These are phyloP conservation scores for Podospora appendiculata DNA, from an alignment of 495 filamentous ascomycete genomes.

Conservation along the genomic window DNA sequence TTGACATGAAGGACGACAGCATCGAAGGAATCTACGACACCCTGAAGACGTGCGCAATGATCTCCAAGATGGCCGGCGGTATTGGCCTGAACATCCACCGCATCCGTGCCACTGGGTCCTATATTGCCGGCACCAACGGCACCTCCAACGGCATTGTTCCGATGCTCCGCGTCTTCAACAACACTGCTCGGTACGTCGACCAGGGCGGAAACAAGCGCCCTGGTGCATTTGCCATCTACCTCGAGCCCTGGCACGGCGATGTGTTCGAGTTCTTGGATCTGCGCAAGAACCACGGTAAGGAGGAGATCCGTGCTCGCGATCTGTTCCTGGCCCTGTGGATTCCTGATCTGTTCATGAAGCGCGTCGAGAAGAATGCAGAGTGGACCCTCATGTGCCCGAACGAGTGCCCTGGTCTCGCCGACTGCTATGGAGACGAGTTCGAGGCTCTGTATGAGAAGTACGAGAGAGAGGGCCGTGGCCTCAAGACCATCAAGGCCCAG, in stretches of 20 bases:
- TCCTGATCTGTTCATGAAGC: conserved; percentile 98
- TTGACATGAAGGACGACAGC: conserved; percentile 98
- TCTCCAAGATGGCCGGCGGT: conserved; percentile 97
- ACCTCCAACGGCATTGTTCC: conserved; percentile 96
- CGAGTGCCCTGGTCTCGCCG: conserved; percentile 88
- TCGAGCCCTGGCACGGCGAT: conserved; percentile 99
- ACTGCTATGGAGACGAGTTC: conserved; percentile 96
- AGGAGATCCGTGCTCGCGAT: conserved; percentile 93
- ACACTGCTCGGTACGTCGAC: conserved; percentile 96
- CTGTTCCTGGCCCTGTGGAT: conserved; percentile 98
- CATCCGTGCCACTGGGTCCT: conserved; percentile 93
- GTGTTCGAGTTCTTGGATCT: conserved; percentile 96
- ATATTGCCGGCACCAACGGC: conserved; percentile 95
- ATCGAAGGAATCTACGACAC: conserved; percentile 99
- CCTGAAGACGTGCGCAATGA: conserved; percentile 97
- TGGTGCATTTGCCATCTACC: conserved; percentile 96
- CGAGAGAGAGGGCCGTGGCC: conserved; percentile 81
- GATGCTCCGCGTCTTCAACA: conserved; percentile 98
- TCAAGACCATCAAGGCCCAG: conserved; percentile 88
- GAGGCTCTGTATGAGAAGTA: conserved; percentile 92
- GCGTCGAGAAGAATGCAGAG: conserved; percentile 86
- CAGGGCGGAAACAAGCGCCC: conserved; percentile 99
- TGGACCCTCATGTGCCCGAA: conserved; percentile 98
- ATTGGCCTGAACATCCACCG: conserved; percentile 94
- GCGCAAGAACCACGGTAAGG: conserved; percentile 98